Conservation (phyloP, 495 filamentous ascomycete genomes). For the Penicillium steckii region DNA sequence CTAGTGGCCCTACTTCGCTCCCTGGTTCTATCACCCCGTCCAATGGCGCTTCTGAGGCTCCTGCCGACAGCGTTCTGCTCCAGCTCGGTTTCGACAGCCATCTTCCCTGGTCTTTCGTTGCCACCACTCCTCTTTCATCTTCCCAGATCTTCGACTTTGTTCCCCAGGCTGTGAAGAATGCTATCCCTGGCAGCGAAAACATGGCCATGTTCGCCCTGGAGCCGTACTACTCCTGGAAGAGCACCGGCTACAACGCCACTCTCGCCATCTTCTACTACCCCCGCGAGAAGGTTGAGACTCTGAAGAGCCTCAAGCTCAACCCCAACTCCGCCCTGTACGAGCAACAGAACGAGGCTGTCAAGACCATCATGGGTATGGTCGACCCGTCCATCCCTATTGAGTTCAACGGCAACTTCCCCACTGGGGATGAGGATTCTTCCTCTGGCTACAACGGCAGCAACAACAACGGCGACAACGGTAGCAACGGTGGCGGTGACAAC, state of each 20-base stretch:
- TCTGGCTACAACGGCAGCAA: constrained; percentile 12
- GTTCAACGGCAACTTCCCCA: constrained; percentile 50
- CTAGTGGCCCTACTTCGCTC: constrained; percentile 49
- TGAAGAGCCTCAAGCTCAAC: constrained; percentile 63
- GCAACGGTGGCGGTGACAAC: constrained; percentile 35
- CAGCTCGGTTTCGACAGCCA: constrained; percentile 80
- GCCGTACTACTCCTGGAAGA: constrained; percentile 71
- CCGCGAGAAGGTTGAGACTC: constrained; percentile 54
- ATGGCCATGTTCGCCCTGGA: constrained; percentile 69
- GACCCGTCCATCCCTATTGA: constrained; percentile 80
- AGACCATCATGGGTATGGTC: constrained; percentile 73
- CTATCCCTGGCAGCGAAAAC: constrained; percentile 45
- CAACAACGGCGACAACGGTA: constrained; percentile 19
- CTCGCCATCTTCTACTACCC: constrained; percentile 77
- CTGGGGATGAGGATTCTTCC: constrained; percentile 25
- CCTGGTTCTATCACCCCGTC: constrained; percentile 76
- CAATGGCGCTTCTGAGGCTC: constrained; percentile 46
- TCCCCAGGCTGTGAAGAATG: constrained; percentile 71
- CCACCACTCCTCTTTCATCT: constrained; percentile 62
- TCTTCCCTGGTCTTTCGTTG: constrained; percentile 83
- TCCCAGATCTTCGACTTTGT: constrained; percentile 85
- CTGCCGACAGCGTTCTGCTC: constrained; percentile 65
- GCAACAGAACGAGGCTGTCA: constrained; percentile 46
- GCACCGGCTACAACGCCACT: constrained; percentile 78
- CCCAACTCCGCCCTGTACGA: constrained; percentile 75